These are phyloP conservation scores for Monosporascus sp. DNA, from an alignment of 2,329 filamentous ascomycete species.

Conservation along the genomic window DNA sequence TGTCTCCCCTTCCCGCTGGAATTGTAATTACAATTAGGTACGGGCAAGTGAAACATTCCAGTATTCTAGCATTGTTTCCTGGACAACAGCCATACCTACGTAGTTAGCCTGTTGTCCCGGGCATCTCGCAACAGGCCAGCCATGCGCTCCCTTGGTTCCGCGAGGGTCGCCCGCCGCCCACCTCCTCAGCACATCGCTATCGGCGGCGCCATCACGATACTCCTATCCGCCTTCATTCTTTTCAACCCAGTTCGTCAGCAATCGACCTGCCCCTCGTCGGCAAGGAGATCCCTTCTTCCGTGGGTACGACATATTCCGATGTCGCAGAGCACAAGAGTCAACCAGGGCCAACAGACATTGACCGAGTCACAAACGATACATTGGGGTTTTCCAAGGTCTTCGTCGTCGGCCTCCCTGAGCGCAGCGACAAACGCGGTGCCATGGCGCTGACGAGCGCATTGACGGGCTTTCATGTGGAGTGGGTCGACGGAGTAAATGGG, in stretches of 20 bases:
- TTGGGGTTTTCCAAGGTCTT: constrained; percentile 29
- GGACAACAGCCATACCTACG: no score
- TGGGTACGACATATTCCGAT: constrained; percentile 3
- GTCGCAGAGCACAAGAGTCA: constrained; percentile 12
- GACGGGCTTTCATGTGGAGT: constrained; percentile 38
- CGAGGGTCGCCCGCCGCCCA: constrained; percentile 5
- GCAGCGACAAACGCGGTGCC: constrained; percentile 45
- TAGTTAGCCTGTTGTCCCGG: no score
- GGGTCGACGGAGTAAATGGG: constrained; percentile 37
- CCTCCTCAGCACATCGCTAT: constrained; percentile 8
- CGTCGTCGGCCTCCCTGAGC: constrained; percentile 39
- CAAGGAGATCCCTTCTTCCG: not conserved
- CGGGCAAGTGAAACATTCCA: no score
- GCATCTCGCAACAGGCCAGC: not conserved
- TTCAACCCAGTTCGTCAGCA: constrained; percentile 3
- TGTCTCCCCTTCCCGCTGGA: no score
- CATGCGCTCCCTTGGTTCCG: not conserved
- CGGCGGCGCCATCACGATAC: constrained; percentile 1
- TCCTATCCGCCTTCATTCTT: constrained; percentile 5
- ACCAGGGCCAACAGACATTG: constrained; percentile 12
- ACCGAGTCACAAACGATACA: constrained; percentile 19
- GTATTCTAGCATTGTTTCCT: no score
- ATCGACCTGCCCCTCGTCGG: not conserved
- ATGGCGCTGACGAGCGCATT: constrained; percentile 37
- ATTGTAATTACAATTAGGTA: no score